Base-by-base conservation (phyloP, 108 stramenopile species). In the Cylindrotheca closterium region DNA sequence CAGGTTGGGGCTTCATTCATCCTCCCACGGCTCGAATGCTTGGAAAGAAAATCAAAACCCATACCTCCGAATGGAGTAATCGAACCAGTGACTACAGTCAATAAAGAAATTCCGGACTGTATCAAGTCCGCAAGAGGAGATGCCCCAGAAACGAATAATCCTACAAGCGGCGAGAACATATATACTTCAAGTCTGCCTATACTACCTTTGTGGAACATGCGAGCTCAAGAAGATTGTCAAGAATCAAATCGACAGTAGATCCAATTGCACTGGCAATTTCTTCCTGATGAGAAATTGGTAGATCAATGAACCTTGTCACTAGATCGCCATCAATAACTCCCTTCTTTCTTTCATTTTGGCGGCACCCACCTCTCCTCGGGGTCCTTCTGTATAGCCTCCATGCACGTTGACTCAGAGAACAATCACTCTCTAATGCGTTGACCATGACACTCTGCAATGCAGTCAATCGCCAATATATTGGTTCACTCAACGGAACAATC, bases 251-350 rank as follows among this genome's bases (percentile, higher is more conserved):
- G 19, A 95, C 94, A 26, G 94, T 96, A 8, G 94, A 94, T 7
- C 96, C 96, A 49, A 97, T 96, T 18, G 95, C 92, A 67, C 93
- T 88, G 7, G 95, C 94, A 28, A 97, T 75, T 59, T 96, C 96
- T 70, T 94, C 92, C 83, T 97, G 96, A 25, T 89, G 84, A 4
- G 67, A 63, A n/a, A 83, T 56, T 3, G 89, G 54, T 21, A 97
- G 78, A 64, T 93, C 88, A 1, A 78, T 79, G 61, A 83, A 96
- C 48, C 83, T 74, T 65, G 84, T 79, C 32, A 97, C 78, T 52
- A 96, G 66, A 58, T 87, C 90, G 15, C 94, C 95, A 79, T 97
- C 95, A 61, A 96, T 92, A 27, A 96, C 92, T 3, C 93, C 92
- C 74, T 95, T 95, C 67, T 92, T 95, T 30, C 91, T 63, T 27